These are phyloP conservation scores for Alternaria arbusti DNA, from an alignment of 2,329 filamentous ascomycete genomes.

Conservation along the genomic window DNA sequence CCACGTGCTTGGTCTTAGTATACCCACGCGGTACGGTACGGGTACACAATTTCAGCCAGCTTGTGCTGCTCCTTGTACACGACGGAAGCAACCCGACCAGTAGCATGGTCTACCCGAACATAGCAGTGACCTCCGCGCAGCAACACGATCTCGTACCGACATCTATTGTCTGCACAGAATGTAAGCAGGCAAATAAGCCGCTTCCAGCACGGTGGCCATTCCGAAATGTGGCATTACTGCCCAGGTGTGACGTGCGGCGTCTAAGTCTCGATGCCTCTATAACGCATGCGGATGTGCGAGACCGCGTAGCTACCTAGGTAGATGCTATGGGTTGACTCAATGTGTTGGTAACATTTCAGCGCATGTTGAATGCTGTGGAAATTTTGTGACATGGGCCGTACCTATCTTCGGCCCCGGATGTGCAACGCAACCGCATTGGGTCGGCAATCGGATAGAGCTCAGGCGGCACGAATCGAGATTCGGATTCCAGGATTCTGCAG, in stretches of 20 bases:
- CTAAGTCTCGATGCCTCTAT: not conserved
- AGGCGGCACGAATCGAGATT: not conserved
- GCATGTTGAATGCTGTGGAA: not conserved
- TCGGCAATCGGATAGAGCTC: not conserved
- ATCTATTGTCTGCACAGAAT: not conserved
- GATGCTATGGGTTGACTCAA: not conserved
- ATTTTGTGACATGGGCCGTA: not conserved
- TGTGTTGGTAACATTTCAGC: not conserved
- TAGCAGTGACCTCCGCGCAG: not conserved
- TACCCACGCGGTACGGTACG: not conserved
- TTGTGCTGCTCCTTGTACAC: not conserved
- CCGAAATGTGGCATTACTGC: not conserved
- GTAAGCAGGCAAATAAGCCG: not conserved
- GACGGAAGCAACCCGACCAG: not conserved
- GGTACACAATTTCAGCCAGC: not conserved
- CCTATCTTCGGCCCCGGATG: not conserved
- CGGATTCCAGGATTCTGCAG: not conserved
- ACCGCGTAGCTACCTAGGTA: not conserved
- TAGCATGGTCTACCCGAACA: not conserved
- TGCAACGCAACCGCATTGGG: not conserved
- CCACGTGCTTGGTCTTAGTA: not conserved
- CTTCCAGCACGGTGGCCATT: not conserved
- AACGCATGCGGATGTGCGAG: not conserved
- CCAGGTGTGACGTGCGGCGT: not conserved
- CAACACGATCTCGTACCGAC: not conserved